A percentile compares a stretch with the other conserved stretches of the same genome.
Conservation (phyloP, 2,329 filamentous ascomycete genomes). For the Apiospora sp. region DNA sequence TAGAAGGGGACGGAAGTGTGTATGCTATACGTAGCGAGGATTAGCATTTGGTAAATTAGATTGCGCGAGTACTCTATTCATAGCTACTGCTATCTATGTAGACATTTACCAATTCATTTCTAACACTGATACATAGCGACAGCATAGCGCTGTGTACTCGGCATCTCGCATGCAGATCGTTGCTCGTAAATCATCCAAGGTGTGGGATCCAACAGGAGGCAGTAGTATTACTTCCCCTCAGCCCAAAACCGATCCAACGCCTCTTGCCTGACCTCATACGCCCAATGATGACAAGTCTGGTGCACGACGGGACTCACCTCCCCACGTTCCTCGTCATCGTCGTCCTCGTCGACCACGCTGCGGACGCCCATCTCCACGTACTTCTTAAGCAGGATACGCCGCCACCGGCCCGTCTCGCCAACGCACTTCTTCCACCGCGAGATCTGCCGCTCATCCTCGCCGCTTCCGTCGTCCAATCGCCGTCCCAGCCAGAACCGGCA, state of each 20-base stretch:
- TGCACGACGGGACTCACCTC: conserved; percentile 64
- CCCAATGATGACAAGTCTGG: conserved; percentile 66
- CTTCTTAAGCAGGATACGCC: conserved; percentile 58
- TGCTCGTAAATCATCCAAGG: background rate
- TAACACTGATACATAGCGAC: background rate
- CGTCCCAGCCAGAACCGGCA: conserved; percentile 59
- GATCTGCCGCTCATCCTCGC: conserved; percentile 52
- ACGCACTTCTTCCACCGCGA: conserved; percentile 61
- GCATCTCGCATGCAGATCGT: background rate
- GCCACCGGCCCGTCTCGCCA: conserved; percentile 59
- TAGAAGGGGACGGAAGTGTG: background rate
- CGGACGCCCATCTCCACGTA: conserved; percentile 52
- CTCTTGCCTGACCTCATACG: conserved; percentile 58
- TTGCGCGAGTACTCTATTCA: background rate
- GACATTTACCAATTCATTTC: background rate
- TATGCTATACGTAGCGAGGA: background rate
- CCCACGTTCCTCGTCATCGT: conserved; percentile 43
- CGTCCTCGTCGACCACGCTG: conserved; percentile 54
- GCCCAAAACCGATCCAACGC: conserved; percentile 57
- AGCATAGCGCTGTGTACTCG: too few species aligned
- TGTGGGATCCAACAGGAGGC: too few species aligned
- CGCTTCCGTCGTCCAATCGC: conserved; percentile 60
- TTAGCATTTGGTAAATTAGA: background rate
- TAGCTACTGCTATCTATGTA: too few species aligned
- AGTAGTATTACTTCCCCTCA: conserved; percentile 33